Conservation (phyloP, 495 filamentous ascomycete genomes). For the Penicillium subrubescens region DNA sequence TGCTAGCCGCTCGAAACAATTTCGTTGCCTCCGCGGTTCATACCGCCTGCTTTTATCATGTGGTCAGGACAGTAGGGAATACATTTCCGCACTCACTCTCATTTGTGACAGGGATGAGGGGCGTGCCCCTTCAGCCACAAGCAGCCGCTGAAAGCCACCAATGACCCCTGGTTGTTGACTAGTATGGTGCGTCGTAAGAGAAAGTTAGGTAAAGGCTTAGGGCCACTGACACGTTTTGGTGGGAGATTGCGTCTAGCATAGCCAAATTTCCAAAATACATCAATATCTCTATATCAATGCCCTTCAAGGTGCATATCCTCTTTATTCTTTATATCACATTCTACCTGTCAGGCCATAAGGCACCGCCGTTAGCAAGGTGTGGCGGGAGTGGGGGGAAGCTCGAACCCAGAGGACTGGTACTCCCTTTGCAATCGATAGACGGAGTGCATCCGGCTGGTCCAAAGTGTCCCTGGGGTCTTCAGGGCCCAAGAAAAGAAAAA, state of each 20-base stretch:
- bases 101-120: neutral
- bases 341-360: neutral
- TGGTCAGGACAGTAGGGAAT: neutral
- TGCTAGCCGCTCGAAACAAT: neutral
- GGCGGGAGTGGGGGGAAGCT: conserved; percentile 16
- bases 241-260: neutral
- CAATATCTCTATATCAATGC: neutral
- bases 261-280: neutral
- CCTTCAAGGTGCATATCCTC: neutral
- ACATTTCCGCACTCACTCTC: neutral
- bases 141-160: neutral
- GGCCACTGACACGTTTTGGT: neutral
- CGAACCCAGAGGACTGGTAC: conserved; percentile 18
- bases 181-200: neutral
- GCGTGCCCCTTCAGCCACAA: conserved; percentile 1
- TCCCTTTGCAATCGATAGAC: conserved; percentile 16
- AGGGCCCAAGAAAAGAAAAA: neutral
- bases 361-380: conserved; percentile 9
- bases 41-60: neutral
- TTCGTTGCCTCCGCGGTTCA: neutral
- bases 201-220: neutral
- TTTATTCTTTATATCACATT: neutral
- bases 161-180: neutral
- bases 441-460: conserved; percentile 25
- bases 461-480: conserved; percentile 1